Conservation (phyloP, 2,329 filamentous ascomycete species). For the Exserohilum turcica region DNA sequence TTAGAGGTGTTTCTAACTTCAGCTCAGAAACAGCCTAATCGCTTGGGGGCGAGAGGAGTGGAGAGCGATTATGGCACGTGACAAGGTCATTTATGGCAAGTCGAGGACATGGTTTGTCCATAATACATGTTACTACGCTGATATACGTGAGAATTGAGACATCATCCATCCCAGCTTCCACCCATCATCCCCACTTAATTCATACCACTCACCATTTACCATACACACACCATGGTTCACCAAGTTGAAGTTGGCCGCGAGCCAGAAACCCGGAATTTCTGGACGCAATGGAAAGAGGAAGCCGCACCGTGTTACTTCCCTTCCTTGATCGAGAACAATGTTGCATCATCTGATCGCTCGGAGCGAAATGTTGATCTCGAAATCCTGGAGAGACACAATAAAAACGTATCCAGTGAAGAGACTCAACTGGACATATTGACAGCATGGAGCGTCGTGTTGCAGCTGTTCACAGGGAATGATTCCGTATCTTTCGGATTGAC, state of each 20-base stretch:
- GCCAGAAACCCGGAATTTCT: neutral
- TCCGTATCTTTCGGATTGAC: neutral
- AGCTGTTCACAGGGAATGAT: neutral
- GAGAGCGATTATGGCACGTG: too few relatives aligned
- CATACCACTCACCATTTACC: neutral
- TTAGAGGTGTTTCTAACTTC: too few relatives aligned
- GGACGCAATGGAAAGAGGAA: constrained; percentile 1
- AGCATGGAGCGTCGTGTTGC: neutral
- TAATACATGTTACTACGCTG: neutral
- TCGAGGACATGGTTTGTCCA: neutral
- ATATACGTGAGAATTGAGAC: neutral
- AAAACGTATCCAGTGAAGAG: too few relatives aligned
- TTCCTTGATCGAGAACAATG: neutral
- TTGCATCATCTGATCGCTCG: neutral
- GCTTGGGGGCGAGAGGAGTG: too few relatives aligned
- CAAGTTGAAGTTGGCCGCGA: neutral
- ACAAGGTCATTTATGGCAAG: too few relatives aligned
- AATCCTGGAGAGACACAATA: too few relatives aligned
- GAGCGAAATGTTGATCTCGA: neutral
- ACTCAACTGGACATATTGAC: neutral
- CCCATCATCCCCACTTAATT: neutral
- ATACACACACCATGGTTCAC: neutral
- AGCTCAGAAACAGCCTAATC: too few relatives aligned
- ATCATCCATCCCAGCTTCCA: neutral
- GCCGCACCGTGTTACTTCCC: neutral